A percentile compares a stretch with the other conserved stretches of the same genome.
These are phyloP conservation scores for Tremella fuciformis DNA, from an alignment of 768 basidiomycete genomes.

Conservation along the genomic window DNA sequence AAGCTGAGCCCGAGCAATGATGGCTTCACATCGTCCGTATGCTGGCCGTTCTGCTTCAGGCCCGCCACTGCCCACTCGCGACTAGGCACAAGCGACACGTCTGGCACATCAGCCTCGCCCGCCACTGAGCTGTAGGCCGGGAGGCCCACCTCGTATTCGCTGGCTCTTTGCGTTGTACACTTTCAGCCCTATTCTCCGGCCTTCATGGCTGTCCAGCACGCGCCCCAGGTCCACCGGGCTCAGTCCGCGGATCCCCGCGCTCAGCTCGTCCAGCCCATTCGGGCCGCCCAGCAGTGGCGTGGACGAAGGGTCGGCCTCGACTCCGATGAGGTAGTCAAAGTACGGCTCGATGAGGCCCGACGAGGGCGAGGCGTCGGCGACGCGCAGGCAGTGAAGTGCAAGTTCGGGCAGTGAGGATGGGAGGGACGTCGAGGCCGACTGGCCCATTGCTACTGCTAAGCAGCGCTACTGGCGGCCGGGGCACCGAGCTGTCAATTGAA, in stretches of 20 bases:
- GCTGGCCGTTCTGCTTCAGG: conserved; percentile 50
- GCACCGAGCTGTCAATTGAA: not conserved
- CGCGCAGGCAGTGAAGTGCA: conserved; percentile 76
- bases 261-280: conserved; percentile 3
- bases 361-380: conserved; percentile 84
- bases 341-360: conserved; percentile 84
- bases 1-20: conserved; percentile 91
- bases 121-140: not conserved
- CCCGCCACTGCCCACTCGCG: conserved; percentile 64
- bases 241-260: conserved; percentile 11
- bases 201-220: conserved; percentile 47
- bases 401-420: conserved; percentile 39
- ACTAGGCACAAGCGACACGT: conserved; percentile 79
- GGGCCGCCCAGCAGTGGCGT: not conserved
- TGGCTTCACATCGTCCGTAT: conserved; percentile 59
- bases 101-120: conserved; percentile 54
- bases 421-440: conserved; percentile 40
- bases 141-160: conserved; percentile 42
- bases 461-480: not conserved
- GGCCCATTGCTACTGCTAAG: conserved; percentile 33
- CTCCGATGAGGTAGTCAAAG: conserved; percentile 95
- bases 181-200: conserved; percentile 36
- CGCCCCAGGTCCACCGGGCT: conserved; percentile 35
- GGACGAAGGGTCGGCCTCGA: conserved; percentile 55
- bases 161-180: conserved; percentile 51